Percentiles rank a stretch among this genome's conserved stretches.
Evolutionary conservation across 2,329 filamentous ascomycete species (phyloP).

Genomic region (Verticillium isaacii): DNA sequence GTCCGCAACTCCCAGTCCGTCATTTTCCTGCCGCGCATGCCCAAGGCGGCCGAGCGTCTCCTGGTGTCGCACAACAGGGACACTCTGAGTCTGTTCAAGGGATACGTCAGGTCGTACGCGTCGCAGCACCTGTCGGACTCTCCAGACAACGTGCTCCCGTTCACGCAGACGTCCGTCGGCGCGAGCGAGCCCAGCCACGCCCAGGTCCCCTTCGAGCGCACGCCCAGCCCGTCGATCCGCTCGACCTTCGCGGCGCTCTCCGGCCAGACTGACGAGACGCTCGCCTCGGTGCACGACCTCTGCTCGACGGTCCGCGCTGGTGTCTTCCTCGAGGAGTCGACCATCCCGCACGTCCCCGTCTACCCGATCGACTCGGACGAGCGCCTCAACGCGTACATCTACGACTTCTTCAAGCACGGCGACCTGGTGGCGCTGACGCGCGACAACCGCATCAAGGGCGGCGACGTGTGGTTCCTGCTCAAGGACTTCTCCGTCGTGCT

Average conservation of each 20-base stretch:
- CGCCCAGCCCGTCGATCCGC: conserved; percentile 43
- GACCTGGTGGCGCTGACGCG: conserved; percentile 53
- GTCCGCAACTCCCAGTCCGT: conserved; percentile 24
- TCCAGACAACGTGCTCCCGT: conserved; percentile 52
- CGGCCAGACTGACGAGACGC: conserved; percentile 56
- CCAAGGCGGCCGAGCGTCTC: conserved; percentile 48
- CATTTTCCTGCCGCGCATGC: conserved; percentile 51
- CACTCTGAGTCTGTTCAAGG: conserved; percentile 60
- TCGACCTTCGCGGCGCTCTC: conserved; percentile 71
- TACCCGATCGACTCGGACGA: conserved; percentile 21
- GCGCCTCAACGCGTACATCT: conserved; percentile 63
- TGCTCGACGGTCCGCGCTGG: conserved; percentile 60
- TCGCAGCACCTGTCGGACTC: conserved; percentile 52
- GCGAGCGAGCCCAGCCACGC: conserved; percentile 19
- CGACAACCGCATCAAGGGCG: conserved; percentile 61
- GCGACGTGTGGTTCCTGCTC: conserved; percentile 68
- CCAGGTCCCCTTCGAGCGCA: conserved; percentile 16
- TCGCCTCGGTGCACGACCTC: conserved; percentile 61
- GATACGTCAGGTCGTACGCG: conserved; percentile 66
- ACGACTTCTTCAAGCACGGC: conserved; percentile 75
- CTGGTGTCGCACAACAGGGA: conserved; percentile 59
- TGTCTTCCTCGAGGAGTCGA: conserved; percentile 70
- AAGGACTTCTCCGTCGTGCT: conserved; percentile 56
- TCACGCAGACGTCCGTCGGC: conserved; percentile 47
- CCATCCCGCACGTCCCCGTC: conserved; percentile 64